Base-by-base conservation (phyloP, 2,329 filamentous ascomycete species). In the Nigrograna mackinnonii region DNA sequence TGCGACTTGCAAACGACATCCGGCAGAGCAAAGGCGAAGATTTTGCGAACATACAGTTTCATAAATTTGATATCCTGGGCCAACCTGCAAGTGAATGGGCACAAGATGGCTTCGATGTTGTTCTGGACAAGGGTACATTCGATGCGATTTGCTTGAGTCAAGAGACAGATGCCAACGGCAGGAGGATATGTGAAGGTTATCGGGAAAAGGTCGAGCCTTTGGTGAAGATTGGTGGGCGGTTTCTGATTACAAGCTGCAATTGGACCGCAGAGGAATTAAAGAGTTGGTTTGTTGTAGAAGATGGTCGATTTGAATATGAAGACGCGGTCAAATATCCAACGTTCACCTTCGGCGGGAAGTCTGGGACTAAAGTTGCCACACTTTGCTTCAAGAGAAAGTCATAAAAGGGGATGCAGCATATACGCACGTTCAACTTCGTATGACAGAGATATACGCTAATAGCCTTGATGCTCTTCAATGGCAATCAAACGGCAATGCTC, bases 91-190 rank as follows among this genome's bases (percentile, higher is more conserved):
- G 67, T 1, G 36, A 79, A 37, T 90, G 86, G 84, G 71, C 91
- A 4, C 11, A 28, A 14, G 31, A 67, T 0, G 87, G 87, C 1
- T 97, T 91, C 73, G 91, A 97, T 68, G 83, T 96, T 0, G 86
- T 96, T 0, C 79, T 96, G n/a, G 94, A 99, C 71, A 99, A 99
- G 72, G 94, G 94, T 33, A 99, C 94, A 1, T 99, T 97, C 66
- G 94, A 99, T 74, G 94, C 94, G 9, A 87, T 99, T 22, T 91
- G 85, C 37, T 74, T 97, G n/a, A 82, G 78, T 39, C 76, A 77
- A 43, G 82, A 84, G 52, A 62, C 56, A n/a, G 70, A 71, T 39
- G 62, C 51, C 11, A 64, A 67, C 12, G 84, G 79, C 1, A 73
- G 80, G 26, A 79, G 86, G 40, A 76, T 87, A 11, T 87, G 84